Percentiles rank a stretch among this genome's conserved stretches.
Conservation (phyloP, 805 yeast genomes). For the Ogataea parapolymorpha region DNA sequence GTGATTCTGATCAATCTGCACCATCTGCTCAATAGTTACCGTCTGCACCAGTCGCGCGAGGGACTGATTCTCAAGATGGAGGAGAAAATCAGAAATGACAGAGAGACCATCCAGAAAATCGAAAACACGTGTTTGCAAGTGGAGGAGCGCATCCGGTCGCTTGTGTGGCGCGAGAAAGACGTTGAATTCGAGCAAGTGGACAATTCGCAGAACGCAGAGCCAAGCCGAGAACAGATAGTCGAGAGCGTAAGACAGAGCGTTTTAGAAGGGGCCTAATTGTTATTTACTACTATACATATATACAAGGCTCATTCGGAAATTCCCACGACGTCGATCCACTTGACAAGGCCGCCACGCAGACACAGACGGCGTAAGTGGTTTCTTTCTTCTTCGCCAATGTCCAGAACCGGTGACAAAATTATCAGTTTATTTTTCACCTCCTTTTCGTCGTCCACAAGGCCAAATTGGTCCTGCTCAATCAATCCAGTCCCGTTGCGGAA, state of each 20-base stretch:
- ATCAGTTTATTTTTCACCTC: conserved; percentile 8
- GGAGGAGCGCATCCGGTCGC: conserved; percentile 34
- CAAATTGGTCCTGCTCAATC: conserved; percentile 15
- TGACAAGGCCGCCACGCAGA: conserved; percentile 27
- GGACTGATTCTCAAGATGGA: conserved; percentile 74
- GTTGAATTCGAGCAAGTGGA: conserved; percentile 8
- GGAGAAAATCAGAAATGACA: conserved; percentile 47
- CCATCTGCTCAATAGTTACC: conserved; percentile 84
- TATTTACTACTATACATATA: conserved; percentile 5
- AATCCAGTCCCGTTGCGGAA: conserved; percentile 24
- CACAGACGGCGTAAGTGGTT: conserved; percentile 30
- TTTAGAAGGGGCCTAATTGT: not conserved
- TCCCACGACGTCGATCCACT: conserved; percentile 22
- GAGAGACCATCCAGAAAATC: conserved; percentile 39
- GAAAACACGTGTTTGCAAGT: conserved; percentile 40
- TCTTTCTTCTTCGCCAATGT: conserved; percentile 30
- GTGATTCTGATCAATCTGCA: conserved; percentile 84
- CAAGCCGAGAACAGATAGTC: not conserved
- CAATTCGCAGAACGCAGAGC: not conserved
- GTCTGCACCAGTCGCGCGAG: conserved; percentile 95
- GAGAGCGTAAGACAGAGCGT: not conserved
- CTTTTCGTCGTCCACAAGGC: conserved; percentile 13
- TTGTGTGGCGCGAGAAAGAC: conserved; percentile 8
- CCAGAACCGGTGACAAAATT: conserved; percentile 21
- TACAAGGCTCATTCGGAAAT: conserved; percentile 20